Conservation (phyloP, 371 early-diverging fungal species). For the Thermomucor indicae-seudaticae region DNA sequence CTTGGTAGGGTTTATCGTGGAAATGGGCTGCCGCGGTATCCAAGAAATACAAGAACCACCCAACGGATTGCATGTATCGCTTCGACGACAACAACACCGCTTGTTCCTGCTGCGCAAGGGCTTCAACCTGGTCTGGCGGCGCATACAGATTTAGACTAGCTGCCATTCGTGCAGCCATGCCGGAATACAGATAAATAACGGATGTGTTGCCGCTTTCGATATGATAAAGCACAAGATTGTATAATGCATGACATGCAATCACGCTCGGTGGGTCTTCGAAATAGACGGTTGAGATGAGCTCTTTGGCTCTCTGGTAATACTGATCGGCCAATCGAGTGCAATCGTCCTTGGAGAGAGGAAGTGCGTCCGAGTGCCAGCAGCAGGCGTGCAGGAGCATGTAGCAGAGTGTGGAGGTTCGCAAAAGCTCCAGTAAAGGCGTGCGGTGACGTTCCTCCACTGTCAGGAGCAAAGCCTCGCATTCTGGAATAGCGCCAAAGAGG, state of each 20-base stretch:
- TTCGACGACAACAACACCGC: conserved; percentile 1
- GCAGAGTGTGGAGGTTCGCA: conserved; percentile 26
- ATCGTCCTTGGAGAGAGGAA: conserved; percentile 7
- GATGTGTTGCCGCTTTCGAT: conserved; percentile 44
- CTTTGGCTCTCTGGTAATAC: conserved; percentile 38
- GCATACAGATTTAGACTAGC: conserved; percentile 25
- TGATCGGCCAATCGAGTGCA: conserved; percentile 15
- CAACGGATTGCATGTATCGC: conserved; percentile 30
- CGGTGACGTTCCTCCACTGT: no score
- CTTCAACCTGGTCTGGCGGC: background rate
- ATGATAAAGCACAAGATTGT: conserved; percentile 40
- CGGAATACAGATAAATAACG: conserved; percentile 36
- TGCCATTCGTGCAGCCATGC: conserved; percentile 45
- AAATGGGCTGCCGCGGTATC: conserved; percentile 44
- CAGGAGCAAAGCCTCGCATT: conserved; percentile 21
- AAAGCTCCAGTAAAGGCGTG: background rate
- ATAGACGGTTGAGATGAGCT: conserved; percentile 27
- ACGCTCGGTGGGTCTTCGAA: conserved; percentile 37
- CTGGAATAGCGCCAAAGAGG: conserved; percentile 35
- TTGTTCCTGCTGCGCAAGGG: conserved; percentile 16
- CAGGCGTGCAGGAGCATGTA: conserved; percentile 41
- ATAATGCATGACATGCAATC: conserved; percentile 34
- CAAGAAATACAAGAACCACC: conserved; percentile 42
- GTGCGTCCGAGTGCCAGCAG: conserved; percentile 35
- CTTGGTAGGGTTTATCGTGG: conserved; percentile 42